phyloP scores from a whole-genome alignment of 2,329 filamentous ascomycete species.

The Cladosporium sp. region DNA sequence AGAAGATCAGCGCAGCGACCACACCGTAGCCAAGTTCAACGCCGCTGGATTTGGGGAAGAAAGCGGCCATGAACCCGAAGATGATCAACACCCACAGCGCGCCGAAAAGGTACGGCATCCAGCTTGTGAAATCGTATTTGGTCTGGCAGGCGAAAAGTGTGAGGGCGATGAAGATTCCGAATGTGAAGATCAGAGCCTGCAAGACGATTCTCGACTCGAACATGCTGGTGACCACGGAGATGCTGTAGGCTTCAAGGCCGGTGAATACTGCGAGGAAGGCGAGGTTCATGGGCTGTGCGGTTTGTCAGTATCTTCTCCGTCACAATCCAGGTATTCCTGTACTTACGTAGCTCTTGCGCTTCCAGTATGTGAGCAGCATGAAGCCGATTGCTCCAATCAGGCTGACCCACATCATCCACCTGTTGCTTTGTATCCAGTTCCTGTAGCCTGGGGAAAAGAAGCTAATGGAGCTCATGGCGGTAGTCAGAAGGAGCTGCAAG shows the following conservation, averaged over 20 bases:
- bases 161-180: conserved; percentile 60
- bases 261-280: conserved; percentile 91
- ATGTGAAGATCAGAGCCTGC: conserved; percentile 81
- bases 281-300: conserved; percentile 74
- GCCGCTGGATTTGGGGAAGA: conserved; percentile 80
- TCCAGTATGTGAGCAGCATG: conserved; percentile 89
- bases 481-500: conserved; percentile 85
- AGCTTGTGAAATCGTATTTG: conserved; percentile 96
- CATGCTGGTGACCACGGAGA: conserved; percentile 88
- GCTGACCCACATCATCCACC: conserved; percentile 81
- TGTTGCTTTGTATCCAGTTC: conserved; percentile 78
- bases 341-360: conserved; percentile 64
- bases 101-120: conserved; percentile 94
- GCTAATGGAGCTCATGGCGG: conserved; percentile 72
- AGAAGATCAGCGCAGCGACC: conserved; percentile 81
- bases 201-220: conserved; percentile 81
- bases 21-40: conserved; percentile 83
- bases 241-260: conserved; percentile 84
- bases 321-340: neutral
- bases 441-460: conserved; percentile 82
- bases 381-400: conserved; percentile 79
- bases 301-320: neutral
- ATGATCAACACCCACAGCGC: conserved; percentile 84
- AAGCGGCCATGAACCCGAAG: conserved; percentile 88
- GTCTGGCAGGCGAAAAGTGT: conserved; percentile 90